Conservation (phyloP, 2,329 filamentous ascomycete species). For the Aspergillus sp. region DNA sequence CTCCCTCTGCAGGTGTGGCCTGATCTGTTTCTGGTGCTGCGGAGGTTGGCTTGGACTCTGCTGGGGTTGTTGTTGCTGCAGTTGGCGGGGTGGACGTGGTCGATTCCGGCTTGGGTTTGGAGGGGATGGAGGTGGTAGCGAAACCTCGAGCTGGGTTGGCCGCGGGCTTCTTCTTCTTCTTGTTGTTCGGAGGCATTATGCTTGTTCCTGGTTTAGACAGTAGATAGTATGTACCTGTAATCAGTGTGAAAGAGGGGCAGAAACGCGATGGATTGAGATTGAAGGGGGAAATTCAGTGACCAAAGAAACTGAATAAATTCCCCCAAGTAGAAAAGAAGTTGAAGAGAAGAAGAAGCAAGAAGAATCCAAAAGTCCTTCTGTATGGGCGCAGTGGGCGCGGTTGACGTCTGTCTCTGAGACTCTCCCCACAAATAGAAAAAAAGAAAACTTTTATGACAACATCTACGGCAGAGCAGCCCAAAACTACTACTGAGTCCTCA, state of each 20-base stretch:
- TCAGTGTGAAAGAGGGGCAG: not conserved
- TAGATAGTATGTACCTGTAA: no score
- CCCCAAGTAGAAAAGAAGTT: not conserved
- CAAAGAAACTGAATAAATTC: not conserved
- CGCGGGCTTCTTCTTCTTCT: conserved; percentile 88
- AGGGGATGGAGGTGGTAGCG: conserved; percentile 86
- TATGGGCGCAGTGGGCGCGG: conserved; percentile 7
- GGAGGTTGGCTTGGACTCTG: conserved; percentile 23
- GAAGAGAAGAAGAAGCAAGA: not conserved
- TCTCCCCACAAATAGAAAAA: conserved; percentile 19
- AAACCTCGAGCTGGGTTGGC: conserved; percentile 87
- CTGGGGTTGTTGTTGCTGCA: conserved; percentile 19
- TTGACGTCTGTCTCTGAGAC: conserved; percentile 9
- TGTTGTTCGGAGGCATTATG: conserved; percentile 61
- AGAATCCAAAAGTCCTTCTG: not conserved
- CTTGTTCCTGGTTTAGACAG: conserved; percentile 2
- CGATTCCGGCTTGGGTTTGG: conserved; percentile 58
- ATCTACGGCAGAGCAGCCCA: conserved; percentile 16
- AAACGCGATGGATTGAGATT: not conserved
- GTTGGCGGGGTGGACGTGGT: conserved; percentile 20
- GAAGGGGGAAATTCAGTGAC: conserved; percentile 4
- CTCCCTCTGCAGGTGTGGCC: conserved; percentile 15
- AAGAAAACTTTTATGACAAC: conserved; percentile 38
- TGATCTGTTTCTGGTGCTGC: conserved; percentile 19
- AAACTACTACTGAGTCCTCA: conserved; percentile 17